Conservation (phyloP, 2,329 filamentous ascomycete genomes). For the Epichloe bromicola region DNA sequence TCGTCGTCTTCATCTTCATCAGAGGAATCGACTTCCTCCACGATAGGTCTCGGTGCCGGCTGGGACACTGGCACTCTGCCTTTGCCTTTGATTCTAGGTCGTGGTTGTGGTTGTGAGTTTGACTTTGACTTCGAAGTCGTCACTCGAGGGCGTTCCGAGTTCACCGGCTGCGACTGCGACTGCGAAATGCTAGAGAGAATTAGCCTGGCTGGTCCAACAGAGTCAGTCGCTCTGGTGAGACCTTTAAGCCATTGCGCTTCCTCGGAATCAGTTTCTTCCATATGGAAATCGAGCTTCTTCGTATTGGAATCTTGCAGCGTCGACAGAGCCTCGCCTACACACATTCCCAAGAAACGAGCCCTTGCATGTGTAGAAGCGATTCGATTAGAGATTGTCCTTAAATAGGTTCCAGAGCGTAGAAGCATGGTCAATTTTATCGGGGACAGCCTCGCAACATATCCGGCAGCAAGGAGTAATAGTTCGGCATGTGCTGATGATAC, state of each 20-base stretch:
- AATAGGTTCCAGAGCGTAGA: slow-evolving; percentile 58
- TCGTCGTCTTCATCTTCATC: slow-evolving; percentile 43
- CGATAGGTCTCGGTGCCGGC: slow-evolving; percentile 32
- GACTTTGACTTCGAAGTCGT: not conserved
- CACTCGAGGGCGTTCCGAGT: not conserved
- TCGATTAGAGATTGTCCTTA: slow-evolving; percentile 73
- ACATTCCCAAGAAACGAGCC: slow-evolving; percentile 76
- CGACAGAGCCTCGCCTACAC: slow-evolving; percentile 63
- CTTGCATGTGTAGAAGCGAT: slow-evolving; percentile 62
- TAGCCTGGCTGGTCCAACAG: slow-evolving; percentile 41
- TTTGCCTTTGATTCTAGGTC: not conserved
- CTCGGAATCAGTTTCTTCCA: slow-evolving; percentile 60
- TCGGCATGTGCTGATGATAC: slow-evolving; percentile 57
- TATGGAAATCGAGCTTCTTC: slow-evolving; percentile 67
- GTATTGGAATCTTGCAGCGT: slow-evolving; percentile 52
- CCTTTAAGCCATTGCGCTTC: slow-evolving; percentile 66
- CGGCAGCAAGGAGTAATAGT: slow-evolving; percentile 61
- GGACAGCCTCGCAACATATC: slow-evolving; percentile 56
- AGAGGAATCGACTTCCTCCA: slow-evolving; percentile 52
- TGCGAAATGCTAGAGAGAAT: slow-evolving; percentile 23
- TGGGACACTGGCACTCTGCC: slow-evolving; percentile 16
- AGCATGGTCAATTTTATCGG: slow-evolving; percentile 55
- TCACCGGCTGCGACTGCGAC: too few species aligned
- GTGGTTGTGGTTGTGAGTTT: not conserved
- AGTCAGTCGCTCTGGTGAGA: slow-evolving; percentile 50